These are phyloP conservation scores for Erythrophleum ivorense DNA, from an alignment of 331 rosid species.

Conservation along the genomic window DNA sequence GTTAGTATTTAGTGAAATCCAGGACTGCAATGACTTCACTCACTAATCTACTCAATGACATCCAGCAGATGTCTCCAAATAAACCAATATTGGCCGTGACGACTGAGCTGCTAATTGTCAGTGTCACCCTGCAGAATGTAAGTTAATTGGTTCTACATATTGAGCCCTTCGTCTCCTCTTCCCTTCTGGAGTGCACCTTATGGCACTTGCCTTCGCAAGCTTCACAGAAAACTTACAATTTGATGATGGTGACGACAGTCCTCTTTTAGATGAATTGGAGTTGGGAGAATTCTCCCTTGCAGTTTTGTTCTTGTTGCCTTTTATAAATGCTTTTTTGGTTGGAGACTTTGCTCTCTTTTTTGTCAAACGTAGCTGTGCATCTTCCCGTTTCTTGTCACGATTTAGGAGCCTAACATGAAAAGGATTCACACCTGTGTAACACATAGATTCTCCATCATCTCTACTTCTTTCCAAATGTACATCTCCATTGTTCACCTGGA, in stretches of 20 bases:
- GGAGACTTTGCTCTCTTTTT: constrained; percentile 72
- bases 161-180: constrained; percentile 75
- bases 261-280: constrained; percentile 36
- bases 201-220: constrained; percentile 55
- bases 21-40: constrained; percentile 34
- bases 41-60: constrained; percentile 38
- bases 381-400: constrained; percentile 46
- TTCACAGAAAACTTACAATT: constrained; percentile 63
- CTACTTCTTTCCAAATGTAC: constrained; percentile 63
- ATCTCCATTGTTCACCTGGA: constrained; percentile 89
- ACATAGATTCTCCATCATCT: constrained; percentile 54
- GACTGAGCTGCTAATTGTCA: neutral
- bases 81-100: neutral
- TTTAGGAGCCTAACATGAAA: constrained; percentile 69
- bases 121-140: constrained; percentile 57
- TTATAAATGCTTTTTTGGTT: constrained; percentile 40
- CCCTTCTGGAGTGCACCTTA: constrained; percentile 68
- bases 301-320: constrained; percentile 41
- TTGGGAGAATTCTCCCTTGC: constrained; percentile 45
- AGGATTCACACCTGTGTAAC: constrained; percentile 67
- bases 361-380: constrained; percentile 39
- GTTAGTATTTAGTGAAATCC: constrained; percentile 45
- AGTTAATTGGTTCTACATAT: constrained; percentile 58
- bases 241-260: constrained; percentile 42
- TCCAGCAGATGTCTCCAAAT: constrained; percentile 49